These are phyloP conservation scores for Xylaria sp. DNA, from an alignment of 2,329 filamentous ascomycete genomes.

Conservation along the genomic window DNA sequence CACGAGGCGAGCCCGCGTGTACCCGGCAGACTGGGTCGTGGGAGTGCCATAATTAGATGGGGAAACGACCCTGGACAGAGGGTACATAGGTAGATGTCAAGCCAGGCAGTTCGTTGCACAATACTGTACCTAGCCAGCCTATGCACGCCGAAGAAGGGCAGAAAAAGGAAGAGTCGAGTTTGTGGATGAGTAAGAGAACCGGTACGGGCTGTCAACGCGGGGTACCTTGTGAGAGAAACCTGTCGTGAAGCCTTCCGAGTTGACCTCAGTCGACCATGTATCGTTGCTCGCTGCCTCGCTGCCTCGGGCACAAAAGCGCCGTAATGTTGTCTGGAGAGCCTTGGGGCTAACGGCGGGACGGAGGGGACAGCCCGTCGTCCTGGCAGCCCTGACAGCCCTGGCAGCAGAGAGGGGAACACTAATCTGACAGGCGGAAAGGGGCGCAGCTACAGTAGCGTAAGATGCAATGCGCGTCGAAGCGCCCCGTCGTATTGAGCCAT, in stretches of 20 bases:
- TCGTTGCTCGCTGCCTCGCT: no score
- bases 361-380: neutral
- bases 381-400: neutral
- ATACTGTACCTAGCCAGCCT: conserved; percentile 4
- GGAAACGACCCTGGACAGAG: conserved; percentile 15
- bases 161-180: neutral
- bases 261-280: no score
- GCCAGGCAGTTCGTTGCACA: conserved; percentile 13
- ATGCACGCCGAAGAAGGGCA: neutral
- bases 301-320: neutral
- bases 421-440: conserved; percentile 23
- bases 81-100: no score
- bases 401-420: conserved; percentile 4
- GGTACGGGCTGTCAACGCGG: neutral
- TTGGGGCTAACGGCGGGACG: conserved; percentile 18
- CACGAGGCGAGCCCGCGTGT: conserved; percentile 11
- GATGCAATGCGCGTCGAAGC: conserved; percentile 6
- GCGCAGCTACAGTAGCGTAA: conserved; percentile 24
- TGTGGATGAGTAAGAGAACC: neutral
- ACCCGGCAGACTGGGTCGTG: conserved; percentile 25
- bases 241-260: no score
- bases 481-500: neutral
- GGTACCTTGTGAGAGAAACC: no score
- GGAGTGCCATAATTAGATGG: conserved; percentile 26
- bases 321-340: neutral